Evolutionary conservation across 2,329 filamentous ascomycete genomes (phyloP).

Genomic region (Cladosporium sp.): DNA sequence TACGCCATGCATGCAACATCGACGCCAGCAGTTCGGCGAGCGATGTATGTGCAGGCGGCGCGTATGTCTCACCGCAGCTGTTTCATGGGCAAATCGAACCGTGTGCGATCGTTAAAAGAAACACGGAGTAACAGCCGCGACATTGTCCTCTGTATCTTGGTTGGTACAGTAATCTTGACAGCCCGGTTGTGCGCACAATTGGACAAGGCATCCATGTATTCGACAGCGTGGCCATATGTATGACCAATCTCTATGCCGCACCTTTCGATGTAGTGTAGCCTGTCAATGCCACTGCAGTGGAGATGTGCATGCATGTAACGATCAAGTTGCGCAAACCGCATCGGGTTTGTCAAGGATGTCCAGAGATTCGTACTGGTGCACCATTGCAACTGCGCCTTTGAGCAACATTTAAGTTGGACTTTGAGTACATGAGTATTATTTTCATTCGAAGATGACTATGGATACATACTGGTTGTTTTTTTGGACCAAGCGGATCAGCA

Average conservation of each 20-base stretch:
- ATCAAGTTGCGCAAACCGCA: not conserved
- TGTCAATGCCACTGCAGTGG: conserved; percentile 14
- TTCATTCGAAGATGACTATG: not conserved
- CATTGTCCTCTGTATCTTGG: conserved; percentile 1
- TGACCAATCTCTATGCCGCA: not conserved
- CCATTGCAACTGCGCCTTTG: not conserved
- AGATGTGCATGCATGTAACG: conserved; percentile 2
- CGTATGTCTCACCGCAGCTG: conserved; percentile 4
- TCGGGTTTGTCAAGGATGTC: not conserved
- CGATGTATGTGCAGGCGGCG: not conserved
- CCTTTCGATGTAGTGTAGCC: not conserved
- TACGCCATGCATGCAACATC: conserved; percentile 1
- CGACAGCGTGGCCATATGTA: not conserved
- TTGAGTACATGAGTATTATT: not conserved
- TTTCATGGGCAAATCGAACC: conserved; percentile 6
- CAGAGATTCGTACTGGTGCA: not conserved
- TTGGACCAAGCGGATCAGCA: too few species aligned
- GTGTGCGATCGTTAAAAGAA: not conserved
- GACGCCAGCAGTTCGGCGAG: not conserved
- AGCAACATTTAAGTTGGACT: not conserved
- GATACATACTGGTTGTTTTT: not conserved
- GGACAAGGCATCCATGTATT: conserved; percentile 10
- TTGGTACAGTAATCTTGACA: not conserved
- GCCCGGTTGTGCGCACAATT: conserved; percentile 7
- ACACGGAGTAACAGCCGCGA: conserved; percentile 3